phyloP scores from a whole-genome alignment of 2,329 filamentous ascomycete species.

The Fusarium drepaniforme region DNA sequence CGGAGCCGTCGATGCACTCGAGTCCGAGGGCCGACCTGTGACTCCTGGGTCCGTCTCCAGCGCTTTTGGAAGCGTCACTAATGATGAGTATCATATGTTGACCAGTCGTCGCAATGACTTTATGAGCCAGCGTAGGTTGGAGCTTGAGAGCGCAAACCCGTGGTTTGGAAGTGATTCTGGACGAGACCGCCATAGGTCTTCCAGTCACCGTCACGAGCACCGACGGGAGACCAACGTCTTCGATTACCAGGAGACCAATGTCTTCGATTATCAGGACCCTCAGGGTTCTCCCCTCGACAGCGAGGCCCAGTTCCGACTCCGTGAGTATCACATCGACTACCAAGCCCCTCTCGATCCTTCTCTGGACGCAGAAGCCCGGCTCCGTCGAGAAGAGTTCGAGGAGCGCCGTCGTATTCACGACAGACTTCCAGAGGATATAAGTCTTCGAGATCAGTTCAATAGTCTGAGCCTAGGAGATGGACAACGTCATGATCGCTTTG shows the following conservation, averaged over 20 bases:
- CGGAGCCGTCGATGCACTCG: conserved; percentile 11
- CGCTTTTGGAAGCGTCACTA: conserved; percentile 11
- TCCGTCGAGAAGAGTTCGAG: neutral
- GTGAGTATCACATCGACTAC: neutral
- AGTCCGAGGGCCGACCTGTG: neutral
- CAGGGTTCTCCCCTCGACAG: too few relatives aligned
- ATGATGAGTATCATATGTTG: conserved; percentile 20
- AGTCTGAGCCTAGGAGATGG: neutral
- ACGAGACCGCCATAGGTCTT: neutral
- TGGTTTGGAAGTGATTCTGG: neutral
- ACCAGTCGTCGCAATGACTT: neutral
- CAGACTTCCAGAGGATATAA: neutral
- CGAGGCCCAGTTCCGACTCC: too few relatives aligned
- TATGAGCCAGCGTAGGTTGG: neutral
- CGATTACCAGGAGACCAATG: too few relatives aligned
- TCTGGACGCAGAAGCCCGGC: neutral
- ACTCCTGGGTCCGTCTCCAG: neutral
- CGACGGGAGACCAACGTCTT: neutral
- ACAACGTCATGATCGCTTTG: too few relatives aligned
- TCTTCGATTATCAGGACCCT: too few relatives aligned
- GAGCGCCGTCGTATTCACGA: neutral
- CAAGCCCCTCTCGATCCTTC: neutral
- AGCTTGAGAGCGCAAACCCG: neutral
- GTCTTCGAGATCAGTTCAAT: neutral
- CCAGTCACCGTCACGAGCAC: neutral